phyloP scores from a whole-genome alignment of 2,329 filamentous ascomycete species.

The Karstenula rhodostoma region DNA sequence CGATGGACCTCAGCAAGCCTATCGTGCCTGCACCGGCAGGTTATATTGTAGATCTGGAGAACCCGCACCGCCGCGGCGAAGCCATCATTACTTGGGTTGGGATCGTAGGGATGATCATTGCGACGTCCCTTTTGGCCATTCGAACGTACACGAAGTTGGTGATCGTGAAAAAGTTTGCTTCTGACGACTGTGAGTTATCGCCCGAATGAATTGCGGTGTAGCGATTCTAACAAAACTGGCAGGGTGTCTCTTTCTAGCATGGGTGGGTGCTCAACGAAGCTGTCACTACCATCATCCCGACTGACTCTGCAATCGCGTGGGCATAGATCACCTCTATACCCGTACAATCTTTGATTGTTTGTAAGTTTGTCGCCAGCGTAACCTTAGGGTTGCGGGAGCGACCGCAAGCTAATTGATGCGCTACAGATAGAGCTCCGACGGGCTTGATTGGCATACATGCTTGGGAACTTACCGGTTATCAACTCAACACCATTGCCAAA shows the following conservation, averaged over 20 bases:
- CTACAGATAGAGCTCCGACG: constrained; percentile 19
- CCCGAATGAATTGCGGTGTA: background rate
- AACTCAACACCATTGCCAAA: constrained; percentile 21
- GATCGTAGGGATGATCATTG: constrained; percentile 26
- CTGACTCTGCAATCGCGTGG: background rate
- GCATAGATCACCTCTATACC: constrained; percentile 17
- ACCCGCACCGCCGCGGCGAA: constrained; percentile 30
- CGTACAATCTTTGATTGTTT: constrained; percentile 21
- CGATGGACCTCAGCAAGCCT: constrained; percentile 17
- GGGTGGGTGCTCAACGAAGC: constrained; percentile 13
- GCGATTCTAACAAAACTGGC: background rate
- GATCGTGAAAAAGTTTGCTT: constrained; percentile 26
- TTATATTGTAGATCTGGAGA: constrained; percentile 34
- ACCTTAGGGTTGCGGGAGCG: background rate
- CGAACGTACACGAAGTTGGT: constrained; percentile 33
- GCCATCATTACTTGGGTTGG: constrained; percentile 25
- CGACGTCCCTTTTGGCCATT: constrained; percentile 26
- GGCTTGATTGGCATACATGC: constrained; percentile 24
- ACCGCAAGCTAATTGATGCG: constrained; percentile 1
- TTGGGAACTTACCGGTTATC: constrained; percentile 25
- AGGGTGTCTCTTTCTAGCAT: constrained; percentile 21
- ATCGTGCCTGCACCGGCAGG: constrained; percentile 25
- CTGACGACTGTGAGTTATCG: constrained; percentile 32
- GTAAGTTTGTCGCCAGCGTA: constrained; percentile 6
- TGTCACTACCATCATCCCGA: background rate